Conservation (phyloP, 2,329 filamentous ascomycete species). For the Exophiala alcalophila region DNA sequence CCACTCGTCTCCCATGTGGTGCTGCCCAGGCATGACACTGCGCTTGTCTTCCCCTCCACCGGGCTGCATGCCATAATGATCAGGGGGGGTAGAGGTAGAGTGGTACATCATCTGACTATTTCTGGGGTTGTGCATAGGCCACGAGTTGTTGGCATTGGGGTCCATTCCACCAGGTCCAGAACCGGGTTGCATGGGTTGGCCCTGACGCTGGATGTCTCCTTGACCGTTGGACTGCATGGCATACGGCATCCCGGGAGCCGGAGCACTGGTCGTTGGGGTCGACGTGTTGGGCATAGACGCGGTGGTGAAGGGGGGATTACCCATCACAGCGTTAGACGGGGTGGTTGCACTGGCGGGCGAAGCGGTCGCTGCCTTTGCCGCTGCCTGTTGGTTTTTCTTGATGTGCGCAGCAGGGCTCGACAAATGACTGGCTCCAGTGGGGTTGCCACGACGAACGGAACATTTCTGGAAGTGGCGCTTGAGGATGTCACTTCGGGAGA, state of each 20-base stretch:
- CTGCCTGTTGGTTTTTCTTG: slow-evolving; percentile 62
- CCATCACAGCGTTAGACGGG: slow-evolving; percentile 24
- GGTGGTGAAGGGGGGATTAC: slow-evolving; percentile 29
- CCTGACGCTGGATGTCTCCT: slow-evolving; percentile 28
- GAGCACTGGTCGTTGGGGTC: slow-evolving; percentile 27
- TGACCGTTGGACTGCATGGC: slow-evolving; percentile 26
- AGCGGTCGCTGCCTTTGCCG: slow-evolving; percentile 27
- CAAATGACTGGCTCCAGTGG: slow-evolving; percentile 88
- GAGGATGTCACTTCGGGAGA: slow-evolving; percentile 94
- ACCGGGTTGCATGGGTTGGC: slow-evolving; percentile 26
- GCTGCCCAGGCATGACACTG: slow-evolving; percentile 54
- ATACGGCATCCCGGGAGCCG: slow-evolving; percentile 28
- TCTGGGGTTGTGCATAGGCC: slow-evolving; percentile 44
- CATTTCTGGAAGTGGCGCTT: slow-evolving; percentile 99
- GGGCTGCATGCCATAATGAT: slow-evolving; percentile 29
- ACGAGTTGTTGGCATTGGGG: slow-evolving; percentile 35
- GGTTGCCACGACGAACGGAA: slow-evolving; percentile 92
- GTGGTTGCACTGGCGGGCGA: slow-evolving; percentile 25
- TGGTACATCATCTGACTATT: slow-evolving; percentile 36
- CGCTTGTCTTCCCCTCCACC: slow-evolving; percentile 39
- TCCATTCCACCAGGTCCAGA: slow-evolving; percentile 24
- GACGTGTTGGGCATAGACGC: slow-evolving; percentile 28
- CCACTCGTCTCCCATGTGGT: slow-evolving; percentile 65
- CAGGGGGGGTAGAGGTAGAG: slow-evolving; percentile 25
- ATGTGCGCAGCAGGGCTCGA: slow-evolving; percentile 88